Evolutionary conservation across 345 rosid species (phyloP).

Genomic region (Salix exigua): DNA sequence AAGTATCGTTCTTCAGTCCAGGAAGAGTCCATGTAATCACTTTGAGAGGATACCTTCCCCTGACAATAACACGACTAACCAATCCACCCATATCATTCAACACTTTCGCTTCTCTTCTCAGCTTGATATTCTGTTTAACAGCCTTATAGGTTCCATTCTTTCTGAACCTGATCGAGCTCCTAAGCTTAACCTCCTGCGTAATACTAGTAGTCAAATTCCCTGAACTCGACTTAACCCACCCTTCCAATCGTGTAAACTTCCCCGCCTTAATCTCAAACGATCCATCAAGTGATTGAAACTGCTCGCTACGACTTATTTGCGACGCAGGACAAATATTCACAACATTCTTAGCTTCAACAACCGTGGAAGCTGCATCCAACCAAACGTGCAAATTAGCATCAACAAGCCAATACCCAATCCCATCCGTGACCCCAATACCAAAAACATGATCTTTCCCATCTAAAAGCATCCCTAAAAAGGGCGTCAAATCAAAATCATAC

Average conservation of each 20-base stretch:
- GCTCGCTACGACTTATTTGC: constrained; percentile 26
- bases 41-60: constrained; percentile 49
- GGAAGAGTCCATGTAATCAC: constrained; percentile 49
- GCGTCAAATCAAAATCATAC: constrained; percentile 72
- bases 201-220: constrained; percentile 63
- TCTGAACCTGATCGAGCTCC: constrained; percentile 39
- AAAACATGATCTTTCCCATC: constrained; percentile 61
- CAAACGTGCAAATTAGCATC: constrained; percentile 80
- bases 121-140: constrained; percentile 45
- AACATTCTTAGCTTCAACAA: constrained; percentile 41
- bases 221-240: constrained; percentile 65
- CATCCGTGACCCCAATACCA: constrained; percentile 49
- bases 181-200: constrained; percentile 35
- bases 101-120: constrained; percentile 36
- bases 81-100: constrained; percentile 26
- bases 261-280: constrained; percentile 45
- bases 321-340: constrained; percentile 29
- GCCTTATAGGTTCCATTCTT: constrained; percentile 49
- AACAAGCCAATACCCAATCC: constrained; percentile 76
- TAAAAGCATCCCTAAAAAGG: constrained; percentile 56
- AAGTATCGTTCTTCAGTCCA: constrained; percentile 30
- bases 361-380: constrained; percentile 39
- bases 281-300: constrained; percentile 60
- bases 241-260: constrained; percentile 41
- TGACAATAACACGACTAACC: constrained; percentile 16